These are phyloP conservation scores for Prunus mongolica DNA, from an alignment of 306 rosid genomes.

Conservation along the genomic window DNA sequence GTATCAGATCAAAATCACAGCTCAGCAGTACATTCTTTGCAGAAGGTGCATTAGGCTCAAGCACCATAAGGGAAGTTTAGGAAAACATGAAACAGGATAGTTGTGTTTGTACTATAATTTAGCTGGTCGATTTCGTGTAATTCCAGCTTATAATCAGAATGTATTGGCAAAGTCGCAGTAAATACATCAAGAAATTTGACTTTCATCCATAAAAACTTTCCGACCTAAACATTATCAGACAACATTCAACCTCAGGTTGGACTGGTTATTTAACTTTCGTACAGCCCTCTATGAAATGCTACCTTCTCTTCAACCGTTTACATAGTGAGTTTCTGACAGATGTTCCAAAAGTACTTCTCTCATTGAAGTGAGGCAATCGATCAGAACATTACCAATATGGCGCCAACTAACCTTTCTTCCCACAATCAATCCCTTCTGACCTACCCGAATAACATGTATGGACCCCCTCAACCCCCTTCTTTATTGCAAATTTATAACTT, in stretches of 20 bases:
- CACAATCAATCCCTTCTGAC: neutral
- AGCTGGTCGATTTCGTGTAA: neutral
- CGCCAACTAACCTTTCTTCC: neutral
- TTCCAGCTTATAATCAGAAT: neutral
- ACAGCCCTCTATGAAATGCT: neutral
- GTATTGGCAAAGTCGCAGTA: neutral
- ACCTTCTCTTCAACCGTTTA: neutral
- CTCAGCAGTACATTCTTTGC: neutral
- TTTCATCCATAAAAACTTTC: neutral
- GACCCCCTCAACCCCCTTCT: neutral
- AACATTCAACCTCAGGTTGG: neutral
- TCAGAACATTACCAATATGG: neutral
- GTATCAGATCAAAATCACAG: slow-evolving; percentile 13
- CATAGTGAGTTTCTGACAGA: neutral
- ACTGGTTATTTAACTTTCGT: neutral
- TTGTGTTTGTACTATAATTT: neutral
- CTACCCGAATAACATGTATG: neutral
- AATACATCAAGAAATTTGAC: neutral
- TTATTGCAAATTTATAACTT: neutral
- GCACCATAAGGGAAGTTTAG: neutral
- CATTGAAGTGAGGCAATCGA: neutral
- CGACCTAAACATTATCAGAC: neutral
- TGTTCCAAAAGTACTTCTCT: neutral
- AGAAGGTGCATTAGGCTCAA: neutral
- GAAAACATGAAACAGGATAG: neutral